Conservation (phyloP, 129 eudicot genomes). For the Helianthus annuus region DNA sequence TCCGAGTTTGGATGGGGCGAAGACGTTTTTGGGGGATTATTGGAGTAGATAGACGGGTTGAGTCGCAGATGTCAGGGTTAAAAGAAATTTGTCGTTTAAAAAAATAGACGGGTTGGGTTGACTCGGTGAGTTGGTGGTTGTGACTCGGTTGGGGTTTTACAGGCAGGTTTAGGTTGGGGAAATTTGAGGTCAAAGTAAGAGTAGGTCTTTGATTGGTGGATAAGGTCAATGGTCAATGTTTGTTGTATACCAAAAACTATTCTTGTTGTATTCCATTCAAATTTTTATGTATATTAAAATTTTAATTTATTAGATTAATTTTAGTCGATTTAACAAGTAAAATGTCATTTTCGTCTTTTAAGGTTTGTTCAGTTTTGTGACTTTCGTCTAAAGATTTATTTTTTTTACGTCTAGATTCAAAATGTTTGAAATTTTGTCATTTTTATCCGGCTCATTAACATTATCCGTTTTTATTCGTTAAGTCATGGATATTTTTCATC, state of each 20-base stretch:
- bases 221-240: slow-evolving; percentile 40
- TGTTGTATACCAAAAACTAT: slow-evolving; percentile 36
- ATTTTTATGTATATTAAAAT: slow-evolving; percentile 8
- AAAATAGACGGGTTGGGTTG: no score
- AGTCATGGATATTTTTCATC: no score
- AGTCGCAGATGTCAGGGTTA: not conserved
- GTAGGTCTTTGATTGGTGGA: slow-evolving; percentile 36
- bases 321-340: no score
- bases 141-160: slow-evolving; percentile 20
- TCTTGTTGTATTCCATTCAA: slow-evolving; percentile 28
- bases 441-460: no score
- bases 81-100: no score
- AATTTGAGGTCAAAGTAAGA: slow-evolving; percentile 24
- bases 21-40: slow-evolving; percentile 75
- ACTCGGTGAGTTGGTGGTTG: not conserved
- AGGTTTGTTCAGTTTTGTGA: no score
- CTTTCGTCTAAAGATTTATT: no score
- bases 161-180: slow-evolving; percentile 40
- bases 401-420: no score
- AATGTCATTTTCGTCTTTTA: no score
- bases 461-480: no score
- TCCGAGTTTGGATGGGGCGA: slow-evolving; percentile 96
- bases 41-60: slow-evolving; percentile 44
- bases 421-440: no score
- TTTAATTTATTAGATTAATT: no score